Evolutionary conservation across 352 stramenopile species (phyloP).

Genomic region (Phytophthora ohioensis): DNA sequence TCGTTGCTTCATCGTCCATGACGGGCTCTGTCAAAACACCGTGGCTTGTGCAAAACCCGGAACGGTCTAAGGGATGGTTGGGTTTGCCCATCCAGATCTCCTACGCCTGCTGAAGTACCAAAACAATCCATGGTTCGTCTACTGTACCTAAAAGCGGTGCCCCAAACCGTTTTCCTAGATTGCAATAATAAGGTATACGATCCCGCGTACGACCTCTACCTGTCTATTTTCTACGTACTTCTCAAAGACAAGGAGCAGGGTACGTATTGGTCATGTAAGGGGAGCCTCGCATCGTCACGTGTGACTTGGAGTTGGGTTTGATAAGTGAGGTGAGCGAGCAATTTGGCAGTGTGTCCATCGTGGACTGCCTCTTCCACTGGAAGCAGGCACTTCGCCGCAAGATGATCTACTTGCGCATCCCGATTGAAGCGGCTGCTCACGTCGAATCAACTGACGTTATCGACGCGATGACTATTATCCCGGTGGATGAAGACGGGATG

Average conservation of each 20-base stretch:
- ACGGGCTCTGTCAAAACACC: no score
- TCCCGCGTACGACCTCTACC: constrained; percentile 2
- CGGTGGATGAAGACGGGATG: not conserved
- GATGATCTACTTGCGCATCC: constrained; percentile 7
- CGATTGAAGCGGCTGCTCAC: not conserved
- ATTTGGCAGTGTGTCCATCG: not conserved
- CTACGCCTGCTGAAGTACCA: constrained; percentile 1
- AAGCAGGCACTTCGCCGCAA: constrained; percentile 3
- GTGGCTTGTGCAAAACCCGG: not conserved
- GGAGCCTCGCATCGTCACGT: not conserved
- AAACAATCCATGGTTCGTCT: not conserved
- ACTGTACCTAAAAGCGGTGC: constrained; percentile 2
- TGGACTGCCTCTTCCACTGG: constrained; percentile 1
- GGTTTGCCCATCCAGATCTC: constrained; percentile 8
- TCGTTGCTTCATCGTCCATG: no score
- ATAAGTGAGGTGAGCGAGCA: not conserved
- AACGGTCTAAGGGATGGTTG: not conserved
- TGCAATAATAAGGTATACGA: constrained; percentile 7
- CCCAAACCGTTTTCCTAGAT: constrained; percentile 1
- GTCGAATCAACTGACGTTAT: not conserved
- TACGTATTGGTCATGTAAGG: not conserved
- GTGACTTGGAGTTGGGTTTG: constrained; percentile 2
- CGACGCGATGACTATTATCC: constrained; percentile 6
- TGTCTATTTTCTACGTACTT: constrained; percentile 10
- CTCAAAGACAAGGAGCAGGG: not conserved